Percentiles rank a stretch among this genome's conserved stretches.
Conservation (phyloP, 2,329 filamentous ascomycete genomes). For the Dothistroma pini region DNA sequence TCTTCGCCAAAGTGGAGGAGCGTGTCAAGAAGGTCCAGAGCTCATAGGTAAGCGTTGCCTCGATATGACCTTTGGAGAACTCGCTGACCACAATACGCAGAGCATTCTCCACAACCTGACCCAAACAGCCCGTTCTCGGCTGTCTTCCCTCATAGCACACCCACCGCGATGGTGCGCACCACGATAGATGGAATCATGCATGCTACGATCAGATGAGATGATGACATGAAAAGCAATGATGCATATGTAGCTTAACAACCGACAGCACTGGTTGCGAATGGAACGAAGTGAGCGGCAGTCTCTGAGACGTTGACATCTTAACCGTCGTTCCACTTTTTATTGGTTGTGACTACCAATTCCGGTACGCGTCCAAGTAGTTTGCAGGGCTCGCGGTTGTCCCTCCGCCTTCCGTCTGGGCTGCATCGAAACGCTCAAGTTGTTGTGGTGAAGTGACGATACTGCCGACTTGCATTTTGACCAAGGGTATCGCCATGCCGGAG, state of each 20-base stretch:
- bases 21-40: slow-evolving; percentile 78
- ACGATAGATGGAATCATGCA: slow-evolving; percentile 2
- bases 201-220: slow-evolving; percentile 6
- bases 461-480: not conserved
- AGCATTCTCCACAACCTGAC: not conserved
- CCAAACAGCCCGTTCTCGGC: not conserved
- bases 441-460: not conserved
- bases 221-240: slow-evolving; percentile 5
- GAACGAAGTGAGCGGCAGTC: not conserved
- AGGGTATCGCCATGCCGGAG: not conserved
- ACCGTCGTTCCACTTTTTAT: not conserved
- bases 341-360: not conserved
- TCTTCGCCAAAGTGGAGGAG: slow-evolving; percentile 71
- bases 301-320: not conserved
- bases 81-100: not conserved
- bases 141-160: not conserved
- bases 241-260: slow-evolving; percentile 3
- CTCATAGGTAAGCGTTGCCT: not conserved
- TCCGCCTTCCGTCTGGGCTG: not conserved
- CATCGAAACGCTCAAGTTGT: not conserved
- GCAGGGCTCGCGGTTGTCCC: not conserved
- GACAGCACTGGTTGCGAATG: slow-evolving; percentile 7
- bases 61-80: not conserved
- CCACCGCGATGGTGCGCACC: not conserved
- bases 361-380: not conserved